phyloP scores from a whole-genome alignment of 371 early-diverging fungal species.

The Saksenaea oblongispora region DNA sequence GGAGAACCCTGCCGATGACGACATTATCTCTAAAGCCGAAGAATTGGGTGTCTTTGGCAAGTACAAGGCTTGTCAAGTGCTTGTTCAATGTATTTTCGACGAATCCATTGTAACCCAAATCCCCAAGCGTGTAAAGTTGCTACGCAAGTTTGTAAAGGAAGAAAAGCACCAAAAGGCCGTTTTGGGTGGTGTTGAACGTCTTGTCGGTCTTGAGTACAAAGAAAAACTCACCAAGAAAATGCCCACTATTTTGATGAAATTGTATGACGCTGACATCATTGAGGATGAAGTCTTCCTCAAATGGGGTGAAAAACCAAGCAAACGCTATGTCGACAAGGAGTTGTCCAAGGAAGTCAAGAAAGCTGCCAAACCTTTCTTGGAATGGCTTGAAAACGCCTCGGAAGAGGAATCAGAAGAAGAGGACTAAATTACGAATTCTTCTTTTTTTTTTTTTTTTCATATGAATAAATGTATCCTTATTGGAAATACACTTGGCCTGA shows the following conservation, averaged over 20 bases:
- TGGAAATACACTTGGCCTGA: neutral
- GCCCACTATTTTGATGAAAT: slow-evolving; percentile 79
- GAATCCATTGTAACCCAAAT: slow-evolving; percentile 65
- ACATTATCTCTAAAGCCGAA: slow-evolving; percentile 75
- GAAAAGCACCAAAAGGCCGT: slow-evolving; percentile 90
- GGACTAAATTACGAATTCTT: slow-evolving; percentile 7
- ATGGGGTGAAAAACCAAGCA: slow-evolving; percentile 90
- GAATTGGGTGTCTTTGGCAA: slow-evolving; percentile 79
- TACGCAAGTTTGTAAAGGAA: slow-evolving; percentile 66
- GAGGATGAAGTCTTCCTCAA: slow-evolving; percentile 88
- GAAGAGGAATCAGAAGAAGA: slow-evolving; percentile 50
- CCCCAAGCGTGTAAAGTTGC: slow-evolving; percentile 64
- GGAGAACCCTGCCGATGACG: slow-evolving; percentile 59
- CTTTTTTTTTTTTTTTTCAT: neutral
- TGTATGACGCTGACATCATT: slow-evolving; percentile 90
- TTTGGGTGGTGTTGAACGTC: slow-evolving; percentile 91
- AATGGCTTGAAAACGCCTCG: slow-evolving; percentile 80
- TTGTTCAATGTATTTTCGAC: slow-evolving; percentile 75
- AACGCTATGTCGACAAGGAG: slow-evolving; percentile 86
- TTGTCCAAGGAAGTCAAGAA: slow-evolving; percentile 77
- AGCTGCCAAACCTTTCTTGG: slow-evolving; percentile 87
- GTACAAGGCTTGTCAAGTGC: slow-evolving; percentile 73
- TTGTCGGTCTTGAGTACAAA: slow-evolving; percentile 71
- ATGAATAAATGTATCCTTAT: slow-evolving; percentile 5
- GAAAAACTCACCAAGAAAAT: slow-evolving; percentile 72